A percentile compares a stretch with the other conserved stretches of the same genome.
Evolutionary conservation across 129 eudicot genomes (phyloP).

Genomic region (Lonicera japonica): DNA sequence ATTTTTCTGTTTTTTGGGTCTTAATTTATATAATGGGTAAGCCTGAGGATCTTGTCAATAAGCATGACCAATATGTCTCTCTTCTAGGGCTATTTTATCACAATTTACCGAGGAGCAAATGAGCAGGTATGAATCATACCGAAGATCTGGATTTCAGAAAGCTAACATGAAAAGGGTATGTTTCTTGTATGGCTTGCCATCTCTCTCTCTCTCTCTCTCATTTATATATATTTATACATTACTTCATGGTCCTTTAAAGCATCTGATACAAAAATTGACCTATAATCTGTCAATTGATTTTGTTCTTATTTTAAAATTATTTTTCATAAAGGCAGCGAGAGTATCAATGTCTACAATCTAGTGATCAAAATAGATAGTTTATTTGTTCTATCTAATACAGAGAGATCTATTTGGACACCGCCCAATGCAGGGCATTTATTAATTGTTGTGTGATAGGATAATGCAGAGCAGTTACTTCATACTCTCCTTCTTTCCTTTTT

Average conservation of each 20-base stretch:
- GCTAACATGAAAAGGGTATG: conserved; percentile 91
- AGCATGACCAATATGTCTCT: conserved; percentile 1
- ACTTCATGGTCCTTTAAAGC: background rate
- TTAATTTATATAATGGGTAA: background rate
- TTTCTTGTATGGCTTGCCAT: background rate
- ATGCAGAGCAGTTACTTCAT: no score
- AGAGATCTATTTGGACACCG: background rate
- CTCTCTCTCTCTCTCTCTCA: background rate
- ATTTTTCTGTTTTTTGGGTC: background rate
- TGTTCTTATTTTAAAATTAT: background rate
- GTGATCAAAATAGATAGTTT: background rate
- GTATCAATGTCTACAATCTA: background rate
- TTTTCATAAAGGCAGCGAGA: background rate
- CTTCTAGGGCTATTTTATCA: conserved; percentile 63
- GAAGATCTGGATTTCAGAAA: conserved; percentile 94
- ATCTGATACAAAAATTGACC: background rate
- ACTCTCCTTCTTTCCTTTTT: no score
- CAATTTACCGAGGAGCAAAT: conserved; percentile 84
- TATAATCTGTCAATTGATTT: background rate
- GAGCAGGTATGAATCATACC: conserved; percentile 90
- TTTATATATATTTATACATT: no score
- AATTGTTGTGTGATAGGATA: no score
- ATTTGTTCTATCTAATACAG: background rate
- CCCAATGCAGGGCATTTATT: background rate
- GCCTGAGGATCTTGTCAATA: no score